Conservation (phyloP, 2,329 filamentous ascomycete species). For the Sarocladiaceae sp. region DNA sequence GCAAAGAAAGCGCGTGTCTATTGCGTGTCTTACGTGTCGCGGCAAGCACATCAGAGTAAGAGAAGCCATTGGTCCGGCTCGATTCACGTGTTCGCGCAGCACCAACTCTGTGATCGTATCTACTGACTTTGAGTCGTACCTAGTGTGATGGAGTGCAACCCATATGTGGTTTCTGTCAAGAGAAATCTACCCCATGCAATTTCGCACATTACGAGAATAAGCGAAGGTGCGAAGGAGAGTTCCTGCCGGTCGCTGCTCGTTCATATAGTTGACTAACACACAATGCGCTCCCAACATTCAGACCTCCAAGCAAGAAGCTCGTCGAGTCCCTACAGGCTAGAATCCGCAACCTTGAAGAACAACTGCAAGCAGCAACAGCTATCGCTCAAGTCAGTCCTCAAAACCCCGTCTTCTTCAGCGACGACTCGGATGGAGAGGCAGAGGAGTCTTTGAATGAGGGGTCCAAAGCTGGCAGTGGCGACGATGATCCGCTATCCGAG, state of each 20-base stretch:
- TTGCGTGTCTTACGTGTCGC: slow-evolving; percentile 15
- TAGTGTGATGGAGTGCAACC: slow-evolving; percentile 15
- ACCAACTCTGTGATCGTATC: not conserved
- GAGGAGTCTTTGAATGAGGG: too few relatives aligned
- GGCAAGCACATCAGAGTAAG: slow-evolving; percentile 14
- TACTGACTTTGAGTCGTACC: not conserved
- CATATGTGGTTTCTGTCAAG: slow-evolving; percentile 12
- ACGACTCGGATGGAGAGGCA: not conserved
- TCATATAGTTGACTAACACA: not conserved
- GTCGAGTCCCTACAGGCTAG: slow-evolving; percentile 18
- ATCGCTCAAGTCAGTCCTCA: not conserved
- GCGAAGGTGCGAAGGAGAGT: slow-evolving; percentile 12
- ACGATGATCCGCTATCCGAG: slow-evolving; percentile 14
- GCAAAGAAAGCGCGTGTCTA: too few relatives aligned
- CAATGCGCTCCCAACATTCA: not conserved
- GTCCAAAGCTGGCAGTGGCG: not conserved
- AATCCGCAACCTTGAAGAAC: slow-evolving; percentile 15
- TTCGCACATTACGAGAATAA: slow-evolving; percentile 14
- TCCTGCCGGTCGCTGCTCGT: too few relatives aligned
- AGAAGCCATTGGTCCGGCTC: too few relatives aligned
- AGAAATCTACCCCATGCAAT: slow-evolving; percentile 11
- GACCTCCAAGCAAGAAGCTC: slow-evolving; percentile 20
- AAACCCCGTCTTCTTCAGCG: not conserved
- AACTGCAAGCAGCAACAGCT: slow-evolving; percentile 11
- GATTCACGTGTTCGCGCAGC: not conserved